phyloP scores from a whole-genome alignment of 148 eudicot species.

The Rheum nobile region DNA sequence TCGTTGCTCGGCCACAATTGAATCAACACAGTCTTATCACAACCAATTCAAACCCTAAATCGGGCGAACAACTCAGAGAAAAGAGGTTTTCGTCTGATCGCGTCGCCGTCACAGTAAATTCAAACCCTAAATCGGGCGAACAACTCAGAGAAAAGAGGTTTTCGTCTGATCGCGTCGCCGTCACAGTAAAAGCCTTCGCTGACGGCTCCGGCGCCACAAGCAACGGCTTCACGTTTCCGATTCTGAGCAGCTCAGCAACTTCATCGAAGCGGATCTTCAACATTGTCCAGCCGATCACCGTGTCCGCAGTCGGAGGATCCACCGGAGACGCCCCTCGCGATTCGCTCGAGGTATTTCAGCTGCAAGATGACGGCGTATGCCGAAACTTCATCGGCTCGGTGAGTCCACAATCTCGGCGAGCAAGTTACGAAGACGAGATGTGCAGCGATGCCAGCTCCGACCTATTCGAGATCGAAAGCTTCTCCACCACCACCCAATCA shows the following conservation, averaged over 20 bases:
- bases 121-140: background rate
- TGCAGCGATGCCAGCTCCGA: conserved; percentile 85
- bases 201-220: conserved; percentile 15
- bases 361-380: conserved; percentile 12
- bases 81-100: too few species aligned
- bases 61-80: too few species aligned
- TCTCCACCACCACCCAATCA: conserved; percentile 35
- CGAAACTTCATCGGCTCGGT: conserved; percentile 13
- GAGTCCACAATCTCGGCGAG: conserved; percentile 35
- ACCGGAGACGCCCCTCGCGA: conserved; percentile 53
- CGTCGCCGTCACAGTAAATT: background rate
- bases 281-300: background rate
- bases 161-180: background rate
- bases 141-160: background rate
- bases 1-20: background rate
- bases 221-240: conserved; percentile 61
- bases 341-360: conserved; percentile 65
- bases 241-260: conserved; percentile 25
- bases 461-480: conserved; percentile 74
- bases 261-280: conserved; percentile 22
- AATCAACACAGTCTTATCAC: conserved; percentile 7
- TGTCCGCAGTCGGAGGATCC: conserved; percentile 25
- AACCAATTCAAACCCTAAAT: too few species aligned
- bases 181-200: conserved; percentile 14
- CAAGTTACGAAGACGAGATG: conserved; percentile 50